A percentile compares a stretch with the other conserved stretches of the same genome.
phyloP scores from a whole-genome alignment of 495 filamentous ascomycete genomes.

The Chaetomium cochliodes region DNA sequence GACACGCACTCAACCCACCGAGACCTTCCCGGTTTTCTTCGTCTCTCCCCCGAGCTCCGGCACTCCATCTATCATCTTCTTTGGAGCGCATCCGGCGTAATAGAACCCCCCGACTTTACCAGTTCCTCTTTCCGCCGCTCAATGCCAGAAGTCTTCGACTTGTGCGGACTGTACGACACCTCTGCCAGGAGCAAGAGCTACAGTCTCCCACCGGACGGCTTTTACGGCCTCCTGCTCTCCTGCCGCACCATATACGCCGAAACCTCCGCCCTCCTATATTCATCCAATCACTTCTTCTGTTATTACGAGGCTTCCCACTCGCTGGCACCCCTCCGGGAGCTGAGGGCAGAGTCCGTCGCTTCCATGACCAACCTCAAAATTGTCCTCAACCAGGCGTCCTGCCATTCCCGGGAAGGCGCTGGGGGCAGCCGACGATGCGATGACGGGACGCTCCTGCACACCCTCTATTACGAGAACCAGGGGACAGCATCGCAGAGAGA shows the following conservation, averaged over 20 bases:
- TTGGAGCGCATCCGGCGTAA: no score
- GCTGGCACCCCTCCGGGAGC: not conserved
- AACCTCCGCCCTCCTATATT: not conserved
- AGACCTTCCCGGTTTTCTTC: conserved; percentile 6
- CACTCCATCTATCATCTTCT: not conserved
- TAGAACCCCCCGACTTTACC: no score
- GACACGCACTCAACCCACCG: not conserved
- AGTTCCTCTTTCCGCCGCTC: not conserved
- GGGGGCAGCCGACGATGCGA: not conserved
- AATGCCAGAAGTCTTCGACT: not conserved
- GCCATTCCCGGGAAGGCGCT: not conserved
- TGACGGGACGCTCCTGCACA: not conserved
- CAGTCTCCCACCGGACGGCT: not conserved
- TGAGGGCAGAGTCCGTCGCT: not conserved
- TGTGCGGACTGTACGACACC: not conserved
- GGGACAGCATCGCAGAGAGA: not conserved
- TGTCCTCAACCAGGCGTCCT: not conserved
- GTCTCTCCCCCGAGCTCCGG: not conserved
- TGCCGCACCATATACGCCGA: not conserved
- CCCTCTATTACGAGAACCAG: not conserved
- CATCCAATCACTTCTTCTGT: not conserved
- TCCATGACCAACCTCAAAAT: conserved; percentile 1
- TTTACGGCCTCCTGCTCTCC: not conserved
- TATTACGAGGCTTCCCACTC: not conserved
- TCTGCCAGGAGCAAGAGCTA: no score